These are phyloP conservation scores for Fusarium solani-melongenae DNA, from an alignment of 2,329 filamentous ascomycete genomes.

Conservation along the genomic window DNA sequence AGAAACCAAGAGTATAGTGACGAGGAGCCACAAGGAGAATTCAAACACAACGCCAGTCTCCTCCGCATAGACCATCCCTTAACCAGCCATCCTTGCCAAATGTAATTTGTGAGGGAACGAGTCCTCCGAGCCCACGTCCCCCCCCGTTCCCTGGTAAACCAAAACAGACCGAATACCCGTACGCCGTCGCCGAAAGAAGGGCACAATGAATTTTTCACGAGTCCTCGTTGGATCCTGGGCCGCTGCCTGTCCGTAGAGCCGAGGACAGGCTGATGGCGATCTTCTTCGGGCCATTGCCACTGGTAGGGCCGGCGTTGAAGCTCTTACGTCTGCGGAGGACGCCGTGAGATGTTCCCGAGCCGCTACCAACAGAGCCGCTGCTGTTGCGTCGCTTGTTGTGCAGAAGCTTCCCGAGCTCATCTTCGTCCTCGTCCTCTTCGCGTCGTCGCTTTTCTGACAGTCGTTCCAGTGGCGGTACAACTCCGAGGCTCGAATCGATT, in stretches of 20 bases:
- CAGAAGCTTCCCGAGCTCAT: slow-evolving; percentile 87
- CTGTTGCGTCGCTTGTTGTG: slow-evolving; percentile 71
- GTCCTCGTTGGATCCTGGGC: slow-evolving; percentile 54
- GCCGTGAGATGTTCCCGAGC: slow-evolving; percentile 48
- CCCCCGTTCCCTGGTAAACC: slow-evolving; percentile 30
- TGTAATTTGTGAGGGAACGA: slow-evolving; percentile 27
- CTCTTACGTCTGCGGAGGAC: slow-evolving; percentile 51
- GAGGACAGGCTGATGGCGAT: slow-evolving; percentile 69
- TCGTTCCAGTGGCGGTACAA: slow-evolving; percentile 75
- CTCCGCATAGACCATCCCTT: slow-evolving; percentile 29
- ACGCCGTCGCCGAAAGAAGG: slow-evolving; percentile 44
- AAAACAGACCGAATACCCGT: slow-evolving; percentile 38
- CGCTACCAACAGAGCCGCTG: slow-evolving; percentile 59
- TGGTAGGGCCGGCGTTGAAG: slow-evolving; percentile 55
- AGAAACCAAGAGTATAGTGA: slow-evolving; percentile 29
- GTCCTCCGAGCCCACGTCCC: slow-evolving; percentile 21
- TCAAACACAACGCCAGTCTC: slow-evolving; percentile 41
- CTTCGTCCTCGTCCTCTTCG: slow-evolving; percentile 91
- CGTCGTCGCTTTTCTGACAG: slow-evolving; percentile 89
- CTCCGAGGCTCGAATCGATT: slow-evolving; percentile 30
- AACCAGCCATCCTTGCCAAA: slow-evolving; percentile 34
- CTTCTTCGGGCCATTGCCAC: slow-evolving; percentile 57
- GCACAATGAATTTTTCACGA: slow-evolving; percentile 41
- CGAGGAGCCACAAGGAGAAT: slow-evolving; percentile 27
- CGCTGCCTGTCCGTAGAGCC: slow-evolving; percentile 54